phyloP scores from a whole-genome alignment of 2,329 filamentous ascomycete genomes.

The Pyricularia sp. region DNA sequence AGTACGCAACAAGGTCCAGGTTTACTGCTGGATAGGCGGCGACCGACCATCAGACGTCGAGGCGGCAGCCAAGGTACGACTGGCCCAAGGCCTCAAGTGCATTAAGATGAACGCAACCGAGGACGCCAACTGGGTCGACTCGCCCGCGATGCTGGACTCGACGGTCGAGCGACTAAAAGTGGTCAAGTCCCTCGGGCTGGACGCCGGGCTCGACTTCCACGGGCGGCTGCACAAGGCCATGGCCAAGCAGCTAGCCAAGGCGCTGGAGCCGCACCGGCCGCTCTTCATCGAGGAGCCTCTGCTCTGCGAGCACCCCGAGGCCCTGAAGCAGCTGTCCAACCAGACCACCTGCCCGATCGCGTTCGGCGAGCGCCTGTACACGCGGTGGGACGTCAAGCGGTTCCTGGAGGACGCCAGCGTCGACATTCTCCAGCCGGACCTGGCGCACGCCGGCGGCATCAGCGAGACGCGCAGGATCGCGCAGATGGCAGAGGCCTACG shows the following conservation, averaged over 20 bases:
- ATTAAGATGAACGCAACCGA: constrained; percentile 66
- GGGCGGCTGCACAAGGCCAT: constrained; percentile 60
- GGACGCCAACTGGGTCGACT: constrained; percentile 59
- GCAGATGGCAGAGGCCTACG: constrained; percentile 55
- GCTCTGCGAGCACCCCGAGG: constrained; percentile 50
- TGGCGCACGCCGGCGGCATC: constrained; percentile 55
- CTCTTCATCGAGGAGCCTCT: constrained; percentile 61
- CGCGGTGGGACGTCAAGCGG: constrained; percentile 55
- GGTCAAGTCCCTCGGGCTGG: constrained; percentile 55
- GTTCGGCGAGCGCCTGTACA: constrained; percentile 55
- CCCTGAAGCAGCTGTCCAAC: constrained; percentile 45
- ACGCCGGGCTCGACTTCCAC: constrained; percentile 61
- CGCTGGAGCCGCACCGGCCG: constrained; percentile 51
- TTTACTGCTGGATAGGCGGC: constrained; percentile 63
- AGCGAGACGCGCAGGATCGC: constrained; percentile 55
- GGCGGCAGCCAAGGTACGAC: constrained; percentile 36
- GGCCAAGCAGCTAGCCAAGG: constrained; percentile 57
- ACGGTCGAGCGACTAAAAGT: constrained; percentile 52
- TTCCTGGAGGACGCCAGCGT: constrained; percentile 52
- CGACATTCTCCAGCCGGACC: constrained; percentile 59
- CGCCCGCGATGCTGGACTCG: constrained; percentile 44
- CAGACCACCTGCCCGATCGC: constrained; percentile 52
- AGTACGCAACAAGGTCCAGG: constrained; percentile 51
- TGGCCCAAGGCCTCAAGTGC: constrained; percentile 44
- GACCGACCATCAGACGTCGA: constrained; percentile 56